Evolutionary conservation across 2,329 filamentous ascomycete species (phyloP).

Genomic region (Fusarium torreyae): DNA sequence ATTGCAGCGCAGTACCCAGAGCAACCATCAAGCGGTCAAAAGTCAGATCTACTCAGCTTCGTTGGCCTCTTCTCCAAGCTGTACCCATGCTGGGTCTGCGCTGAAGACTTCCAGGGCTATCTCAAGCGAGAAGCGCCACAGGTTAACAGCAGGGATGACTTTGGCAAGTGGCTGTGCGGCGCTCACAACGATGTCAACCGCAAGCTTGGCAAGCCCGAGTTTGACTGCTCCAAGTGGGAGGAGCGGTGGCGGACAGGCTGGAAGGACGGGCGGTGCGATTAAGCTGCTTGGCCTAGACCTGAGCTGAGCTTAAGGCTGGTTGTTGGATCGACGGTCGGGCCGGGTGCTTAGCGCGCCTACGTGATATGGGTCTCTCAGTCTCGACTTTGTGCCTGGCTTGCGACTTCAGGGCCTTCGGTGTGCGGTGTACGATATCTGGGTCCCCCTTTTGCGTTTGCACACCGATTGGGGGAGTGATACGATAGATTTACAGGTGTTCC

Average conservation of each 20-base stretch:
- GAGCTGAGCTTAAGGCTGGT: constrained; percentile 39
- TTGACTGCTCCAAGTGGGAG: constrained; percentile 93
- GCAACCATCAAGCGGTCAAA: constrained; percentile 75
- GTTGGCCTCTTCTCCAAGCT: constrained; percentile 85
- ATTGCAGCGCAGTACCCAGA: constrained; percentile 90
- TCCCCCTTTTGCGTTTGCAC: constrained; percentile 2
- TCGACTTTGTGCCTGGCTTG: constrained; percentile 6
- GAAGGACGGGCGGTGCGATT: constrained; percentile 77
- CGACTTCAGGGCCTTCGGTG: constrained; percentile 27
- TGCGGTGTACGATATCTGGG: constrained; percentile 35
- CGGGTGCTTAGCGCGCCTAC: constrained; percentile 22
- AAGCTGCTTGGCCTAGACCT: constrained; percentile 33
- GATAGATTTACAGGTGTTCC: constrained; percentile 18
- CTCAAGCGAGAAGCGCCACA: constrained; percentile 79
- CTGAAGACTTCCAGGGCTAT: constrained; percentile 90
- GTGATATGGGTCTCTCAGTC: neutral
- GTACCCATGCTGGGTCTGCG: constrained; percentile 97
- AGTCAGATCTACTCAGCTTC: constrained; percentile 83
- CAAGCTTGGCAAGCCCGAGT: constrained; percentile 91
- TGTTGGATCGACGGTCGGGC: constrained; percentile 26
- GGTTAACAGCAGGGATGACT: constrained; percentile 74
- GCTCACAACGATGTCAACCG: constrained; percentile 90
- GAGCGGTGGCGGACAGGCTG: constrained; percentile 95
- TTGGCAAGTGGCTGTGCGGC: constrained; percentile 86
- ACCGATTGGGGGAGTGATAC: constrained; percentile 15